phyloP scores from a whole-genome alignment of 163 green algal species.

The Prototheca wickerhamii region DNA sequence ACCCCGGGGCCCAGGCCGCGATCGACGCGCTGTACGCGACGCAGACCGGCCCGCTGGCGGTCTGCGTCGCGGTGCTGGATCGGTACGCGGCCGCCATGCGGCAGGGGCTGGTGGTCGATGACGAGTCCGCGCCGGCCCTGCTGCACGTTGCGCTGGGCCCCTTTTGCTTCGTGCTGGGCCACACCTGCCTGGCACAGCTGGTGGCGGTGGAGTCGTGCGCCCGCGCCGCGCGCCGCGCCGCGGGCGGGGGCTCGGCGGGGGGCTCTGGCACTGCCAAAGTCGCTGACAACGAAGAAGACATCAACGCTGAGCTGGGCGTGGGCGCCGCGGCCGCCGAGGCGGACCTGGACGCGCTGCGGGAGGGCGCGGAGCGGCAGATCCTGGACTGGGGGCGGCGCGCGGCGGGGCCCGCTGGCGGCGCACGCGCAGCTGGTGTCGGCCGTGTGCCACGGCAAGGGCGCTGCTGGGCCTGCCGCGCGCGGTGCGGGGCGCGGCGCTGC shows the following conservation, averaged over 20 bases:
- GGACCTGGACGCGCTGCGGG: slow-evolving; percentile 66
- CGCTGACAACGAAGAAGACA: slow-evolving; percentile 49
- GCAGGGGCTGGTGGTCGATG: too few species aligned
- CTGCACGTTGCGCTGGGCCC: slow-evolving; percentile 39
- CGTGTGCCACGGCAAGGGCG: slow-evolving; percentile 21
- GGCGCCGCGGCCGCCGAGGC: slow-evolving; percentile 47
- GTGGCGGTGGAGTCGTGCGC: slow-evolving; percentile 49
- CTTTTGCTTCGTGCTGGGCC: slow-evolving; percentile 73
- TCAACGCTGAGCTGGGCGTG: slow-evolving; percentile 62
- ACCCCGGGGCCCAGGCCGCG: too few species aligned
- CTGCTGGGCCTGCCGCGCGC: slow-evolving; percentile 27
- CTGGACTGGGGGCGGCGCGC: too few species aligned
- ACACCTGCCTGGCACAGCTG: slow-evolving; percentile 64
- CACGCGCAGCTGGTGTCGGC: slow-evolving; percentile 44
- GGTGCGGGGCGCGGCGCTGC: slow-evolving; percentile 59
- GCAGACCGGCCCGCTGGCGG: too few species aligned
- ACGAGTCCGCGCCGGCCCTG: slow-evolving; percentile 31
- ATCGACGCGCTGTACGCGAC: too few species aligned
- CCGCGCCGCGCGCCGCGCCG: slow-evolving; percentile 36
- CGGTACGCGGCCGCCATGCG: too few species aligned
- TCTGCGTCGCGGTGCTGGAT: too few species aligned
- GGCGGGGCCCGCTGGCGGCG: slow-evolving; percentile 29
- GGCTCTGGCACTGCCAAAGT: slow-evolving; percentile 3
- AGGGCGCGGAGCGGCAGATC: slow-evolving; percentile 65
- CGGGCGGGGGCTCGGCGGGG: slow-evolving; percentile 24